These are phyloP conservation scores for Dictyostelium intermedium DNA, from an alignment of 78 protist species.

Conservation along the genomic window DNA sequence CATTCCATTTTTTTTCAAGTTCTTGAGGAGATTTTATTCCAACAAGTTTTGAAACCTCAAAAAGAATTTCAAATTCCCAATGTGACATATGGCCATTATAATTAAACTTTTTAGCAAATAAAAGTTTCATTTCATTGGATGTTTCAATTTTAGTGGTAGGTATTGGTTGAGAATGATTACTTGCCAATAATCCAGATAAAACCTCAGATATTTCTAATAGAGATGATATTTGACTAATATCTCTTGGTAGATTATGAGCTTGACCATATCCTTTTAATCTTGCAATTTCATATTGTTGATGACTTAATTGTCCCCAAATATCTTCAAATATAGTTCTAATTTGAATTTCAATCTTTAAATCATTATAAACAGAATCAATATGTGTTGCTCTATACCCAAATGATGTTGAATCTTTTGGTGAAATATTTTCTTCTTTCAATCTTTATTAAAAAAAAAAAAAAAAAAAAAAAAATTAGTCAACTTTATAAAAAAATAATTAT, in stretches of 20 bases:
- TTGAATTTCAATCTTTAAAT: background rate
- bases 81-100: background rate
- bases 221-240: background rate
- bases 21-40: background rate
- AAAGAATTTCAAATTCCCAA: background rate
- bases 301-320: background rate
- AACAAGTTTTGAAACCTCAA: background rate
- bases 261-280: background rate
- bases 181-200: background rate
- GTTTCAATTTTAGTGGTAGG: background rate
- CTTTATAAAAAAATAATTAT: background rate
- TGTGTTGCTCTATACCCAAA: conserved; percentile 18
- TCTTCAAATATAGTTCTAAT: conserved; percentile 2
- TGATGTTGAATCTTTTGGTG: background rate
- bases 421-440: background rate
- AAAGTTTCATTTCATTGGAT: background rate
- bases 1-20: background rate
- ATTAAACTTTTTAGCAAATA: background rate
- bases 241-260: background rate
- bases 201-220: background rate
- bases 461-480: background rate
- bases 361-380: background rate
- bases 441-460: background rate
- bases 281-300: background rate
- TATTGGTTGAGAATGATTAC: background rate